Evolutionary conservation across 768 basidiomycete genomes (phyloP).

Genomic region (Asterophora lycoperdoides): DNA sequence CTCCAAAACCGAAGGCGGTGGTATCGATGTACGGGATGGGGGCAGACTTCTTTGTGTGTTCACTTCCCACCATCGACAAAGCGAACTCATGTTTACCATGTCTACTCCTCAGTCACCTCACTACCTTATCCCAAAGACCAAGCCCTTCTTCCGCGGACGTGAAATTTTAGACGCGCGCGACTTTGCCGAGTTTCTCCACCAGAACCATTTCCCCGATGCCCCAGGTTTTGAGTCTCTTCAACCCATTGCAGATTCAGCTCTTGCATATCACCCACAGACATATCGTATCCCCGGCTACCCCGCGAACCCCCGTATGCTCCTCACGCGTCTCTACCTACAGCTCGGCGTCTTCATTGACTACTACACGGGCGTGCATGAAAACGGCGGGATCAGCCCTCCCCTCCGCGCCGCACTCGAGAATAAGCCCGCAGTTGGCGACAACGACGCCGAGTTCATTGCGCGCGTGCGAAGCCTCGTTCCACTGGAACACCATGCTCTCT

Average conservation of each 20-base stretch:
- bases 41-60: constrained; percentile 51
- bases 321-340: constrained; percentile 56
- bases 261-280: constrained; percentile 41
- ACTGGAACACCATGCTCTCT: constrained; percentile 28
- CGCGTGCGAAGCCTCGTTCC: constrained; percentile 22
- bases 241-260: constrained; percentile 37
- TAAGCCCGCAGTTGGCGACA: constrained; percentile 3
- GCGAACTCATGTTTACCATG: no score
- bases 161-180: constrained; percentile 48
- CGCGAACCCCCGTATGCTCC: constrained; percentile 57
- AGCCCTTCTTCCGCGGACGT: constrained; percentile 50
- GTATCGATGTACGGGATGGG: constrained; percentile 62
- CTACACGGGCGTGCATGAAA: constrained; percentile 43
- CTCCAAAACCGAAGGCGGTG: constrained; percentile 50
- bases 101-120: constrained; percentile 38
- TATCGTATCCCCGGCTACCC: constrained; percentile 54
- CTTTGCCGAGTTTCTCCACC: constrained; percentile 46
- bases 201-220: constrained; percentile 23
- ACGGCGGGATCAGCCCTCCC: constrained; percentile 40
- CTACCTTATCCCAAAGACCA: constrained; percentile 43
- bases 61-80: background rate
- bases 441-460: constrained; percentile 7
- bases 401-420: constrained; percentile 28
- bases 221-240: constrained; percentile 16
- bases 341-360: constrained; percentile 56